Conservation (phyloP, 495 filamentous ascomycete species). For the Neohortaea acidophila region DNA sequence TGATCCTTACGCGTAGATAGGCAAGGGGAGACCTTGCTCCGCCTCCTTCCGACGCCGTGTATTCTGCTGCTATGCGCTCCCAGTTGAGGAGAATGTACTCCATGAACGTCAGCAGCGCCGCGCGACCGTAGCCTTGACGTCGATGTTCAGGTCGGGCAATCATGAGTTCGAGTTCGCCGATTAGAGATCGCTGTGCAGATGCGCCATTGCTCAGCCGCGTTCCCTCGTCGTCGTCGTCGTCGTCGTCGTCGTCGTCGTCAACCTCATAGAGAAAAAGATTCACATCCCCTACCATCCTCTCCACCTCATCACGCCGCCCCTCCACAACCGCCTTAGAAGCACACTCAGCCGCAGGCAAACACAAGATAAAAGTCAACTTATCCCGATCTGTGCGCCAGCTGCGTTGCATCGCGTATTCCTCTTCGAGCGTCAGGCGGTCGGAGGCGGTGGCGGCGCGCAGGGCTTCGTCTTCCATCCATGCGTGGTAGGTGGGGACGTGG, state of each 20-base stretch:
- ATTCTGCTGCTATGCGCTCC: slow-evolving; percentile 44
- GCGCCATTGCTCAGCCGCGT: slow-evolving; percentile 27
- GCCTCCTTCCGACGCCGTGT: slow-evolving; percentile 16
- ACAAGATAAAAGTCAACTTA: slow-evolving; percentile 61
- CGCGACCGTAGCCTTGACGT: slow-evolving; percentile 49
- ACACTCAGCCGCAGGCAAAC: slow-evolving; percentile 17
- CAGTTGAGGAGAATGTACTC: slow-evolving; percentile 41
- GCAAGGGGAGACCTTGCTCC: slow-evolving; percentile 2
- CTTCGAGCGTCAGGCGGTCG: slow-evolving; percentile 56
- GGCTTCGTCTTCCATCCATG: slow-evolving; percentile 80
- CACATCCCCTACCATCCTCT: slow-evolving; percentile 65
- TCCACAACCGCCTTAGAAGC: not conserved
- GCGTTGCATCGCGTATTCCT: slow-evolving; percentile 75
- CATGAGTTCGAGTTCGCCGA: slow-evolving; percentile 83
- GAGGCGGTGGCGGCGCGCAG: slow-evolving; percentile 75
- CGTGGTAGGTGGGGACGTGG: slow-evolving; percentile 70
- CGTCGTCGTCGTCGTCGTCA: slow-evolving; percentile 32
- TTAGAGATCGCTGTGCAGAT: too few species aligned
- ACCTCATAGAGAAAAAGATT: slow-evolving; percentile 60
- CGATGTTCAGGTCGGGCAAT: slow-evolving; percentile 48
- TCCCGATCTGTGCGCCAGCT: slow-evolving; percentile 64
- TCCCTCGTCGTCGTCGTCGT: slow-evolving; percentile 8
- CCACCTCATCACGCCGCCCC: slow-evolving; percentile 34
- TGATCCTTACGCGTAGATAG: slow-evolving; percentile 47
- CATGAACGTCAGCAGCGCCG: slow-evolving; percentile 52